These are phyloP conservation scores for Neobulgaria alba DNA, from an alignment of 2,329 filamentous ascomycete genomes.

Conservation along the genomic window DNA sequence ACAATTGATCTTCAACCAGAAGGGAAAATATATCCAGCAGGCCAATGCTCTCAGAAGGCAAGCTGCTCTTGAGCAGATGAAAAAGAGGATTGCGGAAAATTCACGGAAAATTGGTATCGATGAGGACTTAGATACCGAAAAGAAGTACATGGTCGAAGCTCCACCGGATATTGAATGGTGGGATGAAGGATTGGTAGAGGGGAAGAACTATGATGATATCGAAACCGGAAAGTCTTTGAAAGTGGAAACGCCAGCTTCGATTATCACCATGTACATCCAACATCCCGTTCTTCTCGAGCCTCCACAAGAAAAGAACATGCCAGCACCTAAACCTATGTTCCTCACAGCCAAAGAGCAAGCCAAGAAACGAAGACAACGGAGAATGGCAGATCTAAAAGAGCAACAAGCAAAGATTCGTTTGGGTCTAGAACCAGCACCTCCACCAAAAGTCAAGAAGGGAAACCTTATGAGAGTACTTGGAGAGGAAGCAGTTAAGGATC, in stretches of 20 bases:
- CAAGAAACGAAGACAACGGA: constrained; percentile 79
- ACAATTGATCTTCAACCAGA: constrained; percentile 82
- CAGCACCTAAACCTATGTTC: constrained; percentile 80
- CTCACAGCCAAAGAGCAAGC: constrained; percentile 85
- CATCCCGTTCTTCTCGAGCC: constrained; percentile 87
- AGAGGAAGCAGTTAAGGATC: constrained; percentile 80
- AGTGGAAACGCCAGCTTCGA: constrained; percentile 68
- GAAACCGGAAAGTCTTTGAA: constrained; percentile 59
- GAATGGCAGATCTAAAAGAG: constrained; percentile 91
- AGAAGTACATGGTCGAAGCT: constrained; percentile 73
- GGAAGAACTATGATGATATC: constrained; percentile 64
- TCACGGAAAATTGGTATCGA: constrained; percentile 88
- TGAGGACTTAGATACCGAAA: constrained; percentile 81
- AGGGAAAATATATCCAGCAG: constrained; percentile 95
- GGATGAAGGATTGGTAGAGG: constrained; percentile 81
- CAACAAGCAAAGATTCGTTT: constrained; percentile 92
- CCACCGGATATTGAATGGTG: constrained; percentile 95
- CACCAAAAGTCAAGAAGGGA: constrained; percentile 93
- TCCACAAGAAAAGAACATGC: constrained; percentile 76
- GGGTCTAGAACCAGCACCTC: constrained; percentile 79
- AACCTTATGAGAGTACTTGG: constrained; percentile 97
- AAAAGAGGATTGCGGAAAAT: constrained; percentile 81
- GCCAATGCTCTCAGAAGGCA: constrained; percentile 83
- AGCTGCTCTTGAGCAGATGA: constrained; percentile 85
- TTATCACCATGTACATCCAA: constrained; percentile 85